A percentile compares a stretch with the other conserved stretches of the same genome.
Conservation (phyloP, 805 yeast genomes). For the Yarrowia divulgata region DNA sequence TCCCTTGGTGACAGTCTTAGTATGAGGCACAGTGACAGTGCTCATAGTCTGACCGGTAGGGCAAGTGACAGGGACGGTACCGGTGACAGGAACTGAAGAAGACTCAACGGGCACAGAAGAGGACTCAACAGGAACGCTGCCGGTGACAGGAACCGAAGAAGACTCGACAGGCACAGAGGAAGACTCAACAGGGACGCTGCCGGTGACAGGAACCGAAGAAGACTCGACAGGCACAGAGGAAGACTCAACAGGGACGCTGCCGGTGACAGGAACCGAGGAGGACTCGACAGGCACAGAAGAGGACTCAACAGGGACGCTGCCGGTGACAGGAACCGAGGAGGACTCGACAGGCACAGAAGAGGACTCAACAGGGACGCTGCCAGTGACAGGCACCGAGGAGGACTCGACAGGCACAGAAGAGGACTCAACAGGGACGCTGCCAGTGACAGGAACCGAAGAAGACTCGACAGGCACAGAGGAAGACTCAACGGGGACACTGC, state of each 20-base stretch:
- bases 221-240: not conserved
- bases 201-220: not conserved
- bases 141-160: too few species aligned
- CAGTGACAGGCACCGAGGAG: not conserved
- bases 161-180: not conserved
- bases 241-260: too few species aligned
- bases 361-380: too few species aligned
- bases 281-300: not conserved
- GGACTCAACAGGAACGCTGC: too few species aligned
- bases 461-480: not conserved
- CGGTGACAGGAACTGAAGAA: too few species aligned
- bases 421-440: too few species aligned
- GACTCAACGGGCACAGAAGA: not conserved
- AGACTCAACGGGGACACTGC: too few species aligned
- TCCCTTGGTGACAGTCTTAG: not conserved
- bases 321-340: not conserved
- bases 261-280: not conserved
- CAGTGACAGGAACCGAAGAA: not conserved
- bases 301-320: not conserved
- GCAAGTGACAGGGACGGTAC: not conserved
- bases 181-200: not conserved
- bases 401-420: not conserved
- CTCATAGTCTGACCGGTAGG: slow-evolving; percentile 10
- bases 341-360: too few species aligned
- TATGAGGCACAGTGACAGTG: not conserved